Base-by-base conservation (phyloP, 2,329 filamentous ascomycete species). In the Aureobasidium sp. region DNA sequence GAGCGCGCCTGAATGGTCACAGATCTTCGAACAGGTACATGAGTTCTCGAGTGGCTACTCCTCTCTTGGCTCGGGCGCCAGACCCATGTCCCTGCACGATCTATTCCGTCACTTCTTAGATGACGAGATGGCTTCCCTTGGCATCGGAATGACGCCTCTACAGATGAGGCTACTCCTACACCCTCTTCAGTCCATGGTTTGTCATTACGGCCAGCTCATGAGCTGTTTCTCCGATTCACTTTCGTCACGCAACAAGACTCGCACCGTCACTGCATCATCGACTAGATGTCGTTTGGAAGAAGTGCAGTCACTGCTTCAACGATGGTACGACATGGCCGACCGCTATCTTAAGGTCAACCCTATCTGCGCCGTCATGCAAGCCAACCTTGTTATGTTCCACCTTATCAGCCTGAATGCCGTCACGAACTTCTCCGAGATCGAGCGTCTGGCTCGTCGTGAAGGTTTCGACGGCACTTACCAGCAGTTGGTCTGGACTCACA, bases 361-460 rank as follows among this genome's bases (percentile, higher is more conserved):
- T 1, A 73, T 75, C 52, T 88, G 86, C 65, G 74, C 81, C 17
- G 78, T 85, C 65, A 87, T 84, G 69, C 82, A 82, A 67, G 85
- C 84, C 65, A 88, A 86, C 68, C 73, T 90, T 45, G 81, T 87
- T 47, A 80, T 90, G 64, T 89, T 87, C 71, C 87, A 90, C 67
- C 79, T 90, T 45, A 85, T 90, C 69, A 86, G 82, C 53, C 79
- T 90, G 63, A 89, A 89, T 67, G 82, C 84, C 9, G 81, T 88
- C 31, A 86, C 85, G 17, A 84, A 84, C 72, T 88, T 89, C 69
- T 79, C 83, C 2, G 84, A 86, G 67, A 84, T 89, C 49, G 87
- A 90, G 74, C 79, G 81, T 3, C 76, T 89, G 11, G 87, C 87
- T 3, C 81, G 87, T 17, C 79, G 82, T 39, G 85, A 88, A 63